These are phyloP conservation scores for Phaeotremella skinneri DNA, from an alignment of 768 basidiomycete species.

Conservation along the genomic window DNA sequence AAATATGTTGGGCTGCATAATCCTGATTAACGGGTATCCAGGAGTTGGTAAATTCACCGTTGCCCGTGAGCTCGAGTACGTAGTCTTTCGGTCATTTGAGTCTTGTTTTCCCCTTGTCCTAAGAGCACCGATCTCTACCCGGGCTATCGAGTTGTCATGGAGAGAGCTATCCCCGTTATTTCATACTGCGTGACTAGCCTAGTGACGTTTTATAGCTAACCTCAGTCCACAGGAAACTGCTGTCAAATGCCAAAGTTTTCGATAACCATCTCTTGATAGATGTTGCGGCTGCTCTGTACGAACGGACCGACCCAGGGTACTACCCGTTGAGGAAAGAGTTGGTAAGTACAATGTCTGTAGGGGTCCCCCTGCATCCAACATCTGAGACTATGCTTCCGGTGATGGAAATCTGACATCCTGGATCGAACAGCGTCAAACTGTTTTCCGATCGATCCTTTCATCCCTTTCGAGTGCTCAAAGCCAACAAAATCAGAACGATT, in stretches of 20 bases:
- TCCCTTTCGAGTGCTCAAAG: neutral
- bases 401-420: conserved; percentile 5
- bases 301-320: conserved; percentile 10
- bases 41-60: conserved; percentile 19
- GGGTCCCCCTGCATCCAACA: neutral
- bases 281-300: conserved; percentile 13
- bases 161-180: neutral
- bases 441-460: neutral
- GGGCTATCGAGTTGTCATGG: neutral
- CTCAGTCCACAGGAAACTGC: conserved; percentile 4
- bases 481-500: neutral
- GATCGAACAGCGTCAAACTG: neutral
- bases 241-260: conserved; percentile 15
- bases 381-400: too few relatives aligned
- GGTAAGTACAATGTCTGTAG: conserved; percentile 6
- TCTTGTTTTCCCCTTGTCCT: neutral
- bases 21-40: conserved; percentile 25
- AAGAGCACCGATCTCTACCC: neutral
- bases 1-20: neutral
- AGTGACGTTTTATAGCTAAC: neutral
- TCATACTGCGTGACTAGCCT: neutral
- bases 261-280: conserved; percentile 26
- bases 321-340: conserved; percentile 15
- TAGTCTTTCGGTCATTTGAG: neutral
- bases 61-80: conserved; percentile 18